phyloP scores from a whole-genome alignment of 805 yeast genomes.

The Saccharomyces mikatae region DNA sequence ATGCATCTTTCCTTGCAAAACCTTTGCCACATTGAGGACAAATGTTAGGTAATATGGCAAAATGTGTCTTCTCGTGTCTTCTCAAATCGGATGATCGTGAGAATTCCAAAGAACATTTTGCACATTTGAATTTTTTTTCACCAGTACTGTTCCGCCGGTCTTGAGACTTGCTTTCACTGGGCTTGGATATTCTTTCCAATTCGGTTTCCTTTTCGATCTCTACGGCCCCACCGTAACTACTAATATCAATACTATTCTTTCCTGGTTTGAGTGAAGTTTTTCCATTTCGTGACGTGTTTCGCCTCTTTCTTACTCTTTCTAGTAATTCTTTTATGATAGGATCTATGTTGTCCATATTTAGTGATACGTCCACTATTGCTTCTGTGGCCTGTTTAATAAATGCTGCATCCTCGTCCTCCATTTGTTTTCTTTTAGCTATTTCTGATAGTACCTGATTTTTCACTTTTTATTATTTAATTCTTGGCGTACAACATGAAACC shows the following conservation, averaged over 20 bases:
- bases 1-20: constrained; percentile 73
- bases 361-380: constrained; percentile 16
- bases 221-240: neutral
- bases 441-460: too few relatives aligned
- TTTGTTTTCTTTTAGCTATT: neutral
- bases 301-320: constrained; percentile 7
- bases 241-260: neutral
- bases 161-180: neutral
- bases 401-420: constrained; percentile 14
- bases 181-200: neutral
- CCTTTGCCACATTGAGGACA: constrained; percentile 73
- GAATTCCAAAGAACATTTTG: constrained; percentile 52
- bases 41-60: constrained; percentile 61
- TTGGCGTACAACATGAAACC: neutral
- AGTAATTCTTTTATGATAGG: constrained; percentile 19
- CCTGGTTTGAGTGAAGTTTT: neutral
- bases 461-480: neutral
- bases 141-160: constrained; percentile 1
- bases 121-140: constrained; percentile 44
- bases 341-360: constrained; percentile 12
- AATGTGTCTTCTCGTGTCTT: constrained; percentile 67
- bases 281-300: neutral
- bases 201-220: neutral
- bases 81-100: constrained; percentile 61
- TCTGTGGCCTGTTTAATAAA: constrained; percentile 24